Conservation (phyloP, 129 eudicot species). For the Lonicera japonica region DNA sequence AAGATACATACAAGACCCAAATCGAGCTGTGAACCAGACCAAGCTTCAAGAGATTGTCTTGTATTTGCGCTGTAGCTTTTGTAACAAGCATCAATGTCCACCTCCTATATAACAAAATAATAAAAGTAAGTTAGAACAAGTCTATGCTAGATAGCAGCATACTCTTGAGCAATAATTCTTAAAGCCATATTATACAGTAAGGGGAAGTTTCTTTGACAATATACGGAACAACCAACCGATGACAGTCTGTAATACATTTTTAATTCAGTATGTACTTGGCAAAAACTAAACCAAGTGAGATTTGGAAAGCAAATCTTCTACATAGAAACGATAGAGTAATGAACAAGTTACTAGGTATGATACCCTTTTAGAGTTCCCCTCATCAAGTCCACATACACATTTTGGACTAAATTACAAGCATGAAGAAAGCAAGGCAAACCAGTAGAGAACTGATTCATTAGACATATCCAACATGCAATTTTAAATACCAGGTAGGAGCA, state of each 20-base stretch:
- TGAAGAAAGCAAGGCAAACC: too few relatives aligned
- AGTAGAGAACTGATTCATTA: too few relatives aligned
- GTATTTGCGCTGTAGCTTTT: constrained; percentile 69
- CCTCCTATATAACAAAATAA: constrained; percentile 50
- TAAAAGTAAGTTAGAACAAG: not conserved
- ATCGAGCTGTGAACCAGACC: constrained; percentile 81
- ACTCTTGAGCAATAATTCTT: not conserved
- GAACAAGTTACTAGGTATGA: not conserved
- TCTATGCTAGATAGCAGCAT: constrained; percentile 1
- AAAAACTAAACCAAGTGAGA: too few relatives aligned
- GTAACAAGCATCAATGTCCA: constrained; percentile 59
- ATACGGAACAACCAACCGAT: too few relatives aligned
- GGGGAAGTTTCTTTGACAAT: too few relatives aligned
- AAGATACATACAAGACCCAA: constrained; percentile 71
- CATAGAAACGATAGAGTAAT: not conserved
- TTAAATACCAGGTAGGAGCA: too few relatives aligned
- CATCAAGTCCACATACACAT: not conserved
- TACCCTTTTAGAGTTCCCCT: not conserved
- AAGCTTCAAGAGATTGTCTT: constrained; percentile 87
- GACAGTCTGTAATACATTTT: too few relatives aligned
- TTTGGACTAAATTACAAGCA: too few relatives aligned
- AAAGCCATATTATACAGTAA: not conserved
- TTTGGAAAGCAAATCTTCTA: not conserved
- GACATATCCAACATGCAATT: too few relatives aligned
- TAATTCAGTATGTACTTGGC: too few relatives aligned